Percentiles rank a stretch among this genome's conserved stretches.
These are phyloP conservation scores for Deinandra increscens DNA, from an alignment of 129 eudicot species.

Conservation along the genomic window DNA sequence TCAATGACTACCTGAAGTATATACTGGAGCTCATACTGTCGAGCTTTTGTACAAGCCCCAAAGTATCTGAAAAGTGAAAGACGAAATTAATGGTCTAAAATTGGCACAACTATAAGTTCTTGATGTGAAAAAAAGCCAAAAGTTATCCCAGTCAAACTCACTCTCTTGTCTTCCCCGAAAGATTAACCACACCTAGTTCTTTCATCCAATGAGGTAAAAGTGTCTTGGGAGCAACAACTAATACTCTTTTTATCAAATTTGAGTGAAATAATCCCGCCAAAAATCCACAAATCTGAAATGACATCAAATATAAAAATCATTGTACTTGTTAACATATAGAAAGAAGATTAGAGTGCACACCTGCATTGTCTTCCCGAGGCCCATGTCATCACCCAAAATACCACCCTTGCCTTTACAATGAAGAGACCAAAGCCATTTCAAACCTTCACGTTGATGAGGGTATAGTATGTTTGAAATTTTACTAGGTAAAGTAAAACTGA, in stretches of 20 bases:
- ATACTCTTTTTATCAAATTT: conserved; percentile 60
- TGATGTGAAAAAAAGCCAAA: background rate
- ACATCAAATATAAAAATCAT: background rate
- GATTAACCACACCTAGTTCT: conserved; percentile 80
- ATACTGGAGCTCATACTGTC: conserved; percentile 91
- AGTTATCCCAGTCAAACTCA: conserved; percentile 33
- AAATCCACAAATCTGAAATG: conserved; percentile 73
- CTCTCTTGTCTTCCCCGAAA: conserved; percentile 74
- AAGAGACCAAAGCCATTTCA: conserved; percentile 98
- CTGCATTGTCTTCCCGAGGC: conserved; percentile 99
- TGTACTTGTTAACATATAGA: conserved; percentile 3
- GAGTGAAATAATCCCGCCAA: conserved; percentile 82
- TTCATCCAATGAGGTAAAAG: conserved; percentile 90
- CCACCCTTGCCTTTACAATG: conserved; percentile 96
- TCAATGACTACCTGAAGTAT: conserved; percentile 68
- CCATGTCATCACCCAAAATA: conserved; percentile 98
- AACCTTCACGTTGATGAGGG: conserved; percentile 97
- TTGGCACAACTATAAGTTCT: background rate
- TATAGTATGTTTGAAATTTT: conserved; percentile 74
- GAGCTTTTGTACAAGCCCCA: conserved; percentile 63
- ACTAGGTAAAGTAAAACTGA: conserved; percentile 46
- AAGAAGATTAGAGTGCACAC: conserved; percentile 29
- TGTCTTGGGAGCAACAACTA: conserved; percentile 93
- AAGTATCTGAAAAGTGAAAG: conserved; percentile 49
- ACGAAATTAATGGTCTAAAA: background rate